These are phyloP conservation scores for Kluyveromyces sp. DNA, from an alignment of 1,139 yeast genomes.

Conservation along the genomic window DNA sequence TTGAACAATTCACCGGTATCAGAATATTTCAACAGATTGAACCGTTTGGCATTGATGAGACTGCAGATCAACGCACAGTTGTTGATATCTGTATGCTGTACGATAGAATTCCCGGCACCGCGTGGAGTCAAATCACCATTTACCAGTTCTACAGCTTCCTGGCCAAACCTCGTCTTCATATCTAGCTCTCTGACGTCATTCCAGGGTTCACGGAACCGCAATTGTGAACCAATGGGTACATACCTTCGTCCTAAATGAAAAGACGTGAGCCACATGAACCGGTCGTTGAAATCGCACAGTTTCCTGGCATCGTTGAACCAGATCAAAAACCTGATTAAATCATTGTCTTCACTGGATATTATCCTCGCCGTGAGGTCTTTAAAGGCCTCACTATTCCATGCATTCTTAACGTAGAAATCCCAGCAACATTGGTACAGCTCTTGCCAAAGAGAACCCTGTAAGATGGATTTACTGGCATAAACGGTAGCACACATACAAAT, in stretches of 20 bases:
- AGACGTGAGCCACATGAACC: slow-evolving; percentile 43
- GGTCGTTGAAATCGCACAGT: slow-evolving; percentile 22
- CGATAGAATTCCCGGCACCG: slow-evolving; percentile 24
- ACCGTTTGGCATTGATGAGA: slow-evolving; percentile 33
- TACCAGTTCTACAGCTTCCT: slow-evolving; percentile 17
- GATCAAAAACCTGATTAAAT: slow-evolving; percentile 15
- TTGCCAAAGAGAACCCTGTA: slow-evolving; percentile 9
- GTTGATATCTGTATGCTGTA: slow-evolving; percentile 49
- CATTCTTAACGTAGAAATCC: slow-evolving; percentile 9
- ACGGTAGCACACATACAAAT: background rate
- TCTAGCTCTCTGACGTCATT: slow-evolving; percentile 11
- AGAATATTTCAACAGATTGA: slow-evolving; percentile 31
- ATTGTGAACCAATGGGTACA: slow-evolving; percentile 33
- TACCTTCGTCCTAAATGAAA: slow-evolving; percentile 29
- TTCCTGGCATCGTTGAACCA: slow-evolving; percentile 14
- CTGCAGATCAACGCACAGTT: slow-evolving; percentile 77
- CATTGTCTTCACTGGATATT: slow-evolving; percentile 12
- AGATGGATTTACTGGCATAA: background rate
- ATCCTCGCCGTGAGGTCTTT: slow-evolving; percentile 8
- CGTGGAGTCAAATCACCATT: slow-evolving; percentile 22
- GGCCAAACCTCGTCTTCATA: slow-evolving; percentile 11
- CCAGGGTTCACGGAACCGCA: slow-evolving; percentile 16
- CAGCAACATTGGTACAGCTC: slow-evolving; percentile 14
- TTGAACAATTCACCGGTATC: slow-evolving; percentile 30
- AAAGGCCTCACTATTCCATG: slow-evolving; percentile 4